Base-by-base conservation (phyloP, 129 eudicot species). In the carrot (Daucus carota) region DNA sequence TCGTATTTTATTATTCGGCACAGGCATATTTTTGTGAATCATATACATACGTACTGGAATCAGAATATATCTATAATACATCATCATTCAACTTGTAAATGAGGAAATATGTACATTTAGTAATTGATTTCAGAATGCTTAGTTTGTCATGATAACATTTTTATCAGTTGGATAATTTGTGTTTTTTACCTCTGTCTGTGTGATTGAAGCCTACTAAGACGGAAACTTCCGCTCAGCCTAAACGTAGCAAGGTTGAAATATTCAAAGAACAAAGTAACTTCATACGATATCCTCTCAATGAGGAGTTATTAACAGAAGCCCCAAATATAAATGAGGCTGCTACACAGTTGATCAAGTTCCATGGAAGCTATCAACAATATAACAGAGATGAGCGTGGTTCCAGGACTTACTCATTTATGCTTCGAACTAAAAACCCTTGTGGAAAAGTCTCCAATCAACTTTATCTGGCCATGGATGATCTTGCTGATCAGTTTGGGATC, bases 311-410 rank as follows among this genome's bases (percentile, higher is more conserved):
- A 52, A 91, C 92, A 7, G 99, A 95, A 38, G 92, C 97, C 70
- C 90, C 97, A 22, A 88, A 88, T 70, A 86, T 95, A 18, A 95
- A 91, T 48, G 99, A 95, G 80, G 84, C 96, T 36, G 96, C 99
- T 50, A 91, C 94, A 50, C 99, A 95, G 66, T 73, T 95, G 80
- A 95, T 95, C 84, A 95, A 95, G 89, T 95, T 95, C 79, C 99
- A 95, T 81, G 99, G 99, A 83, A 95, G 99, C 93, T 95, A 91
- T 71, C 97, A 89, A 71, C 99, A 95, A 81, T 85, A 84, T n/a
- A 73, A 95, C 75, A 89, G 99, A 82, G 96, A 89, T 46, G 97
- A 89, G 57, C 86, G 94, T 79, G 99, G 99, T 42, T 43, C 83
- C 8, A 91, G 60, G 69, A 86, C 97, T 38, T 95, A 89, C 83